Evolutionary conservation across 257 asterid species (phyloP).

Genomic region (Cynanchum wilfordii): DNA sequence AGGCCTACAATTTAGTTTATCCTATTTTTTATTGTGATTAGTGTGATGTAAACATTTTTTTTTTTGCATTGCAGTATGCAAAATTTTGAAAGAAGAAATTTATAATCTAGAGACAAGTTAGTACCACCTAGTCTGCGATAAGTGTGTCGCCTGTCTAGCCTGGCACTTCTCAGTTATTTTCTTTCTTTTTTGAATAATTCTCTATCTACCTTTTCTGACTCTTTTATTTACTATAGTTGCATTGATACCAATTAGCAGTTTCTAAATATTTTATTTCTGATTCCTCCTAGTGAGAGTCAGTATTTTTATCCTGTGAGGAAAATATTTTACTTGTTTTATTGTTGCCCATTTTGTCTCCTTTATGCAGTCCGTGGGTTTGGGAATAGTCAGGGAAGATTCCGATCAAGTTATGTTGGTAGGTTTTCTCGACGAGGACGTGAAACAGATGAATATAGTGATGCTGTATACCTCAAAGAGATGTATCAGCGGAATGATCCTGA

Average conservation of each 20-base stretch:
- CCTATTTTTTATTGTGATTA: background rate
- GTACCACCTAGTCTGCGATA: background rate
- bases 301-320: background rate
- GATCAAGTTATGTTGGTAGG: constrained; percentile 63
- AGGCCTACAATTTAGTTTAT: background rate
- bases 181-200: background rate
- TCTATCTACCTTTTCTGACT: background rate
- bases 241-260: background rate
- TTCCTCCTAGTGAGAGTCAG: background rate
- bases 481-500: constrained; percentile 65
- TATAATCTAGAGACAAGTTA: background rate
- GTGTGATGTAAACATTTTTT: background rate
- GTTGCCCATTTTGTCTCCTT: constrained; percentile 16
- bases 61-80: background rate
- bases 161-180: background rate
- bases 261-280: background rate
- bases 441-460: constrained; percentile 51
- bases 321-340: background rate
- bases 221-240: background rate
- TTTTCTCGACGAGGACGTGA: constrained; percentile 66
- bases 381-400: constrained; percentile 31
- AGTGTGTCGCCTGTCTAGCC: background rate
- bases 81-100: background rate
- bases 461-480: constrained; percentile 77
- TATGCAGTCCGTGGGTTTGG: constrained; percentile 39